These are phyloP conservation scores for Hymenoscyphus albidus DNA, from an alignment of 2,329 filamentous ascomycete species.

Conservation along the genomic window DNA sequence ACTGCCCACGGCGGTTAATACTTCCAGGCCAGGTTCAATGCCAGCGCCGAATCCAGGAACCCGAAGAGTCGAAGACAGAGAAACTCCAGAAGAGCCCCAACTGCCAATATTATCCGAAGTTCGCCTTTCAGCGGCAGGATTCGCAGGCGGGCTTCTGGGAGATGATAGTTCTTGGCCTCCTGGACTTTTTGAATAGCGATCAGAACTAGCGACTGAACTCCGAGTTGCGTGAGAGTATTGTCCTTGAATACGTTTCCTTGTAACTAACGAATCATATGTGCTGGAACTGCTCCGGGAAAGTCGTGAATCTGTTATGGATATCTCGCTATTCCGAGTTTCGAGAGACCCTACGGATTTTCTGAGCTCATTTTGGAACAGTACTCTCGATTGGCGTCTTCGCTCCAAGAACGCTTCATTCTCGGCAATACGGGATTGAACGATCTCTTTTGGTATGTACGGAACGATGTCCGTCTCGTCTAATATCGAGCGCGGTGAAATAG, in stretches of 20 bases:
- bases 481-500: neutral
- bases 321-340: conserved; percentile 10
- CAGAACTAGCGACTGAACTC: conserved; percentile 26
- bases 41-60: conserved; percentile 25
- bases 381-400: conserved; percentile 25
- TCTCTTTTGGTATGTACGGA: conserved; percentile 27
- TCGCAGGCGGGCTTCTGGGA: conserved; percentile 2
- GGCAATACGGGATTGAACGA: conserved; percentile 23
- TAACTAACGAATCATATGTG: conserved; percentile 26
- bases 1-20: conserved; percentile 21
- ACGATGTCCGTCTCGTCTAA: conserved; percentile 2
- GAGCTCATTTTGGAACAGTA: conserved; percentile 28
- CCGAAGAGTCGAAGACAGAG: conserved; percentile 20
- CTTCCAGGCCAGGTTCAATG: conserved; percentile 28
- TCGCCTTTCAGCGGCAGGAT: neutral
- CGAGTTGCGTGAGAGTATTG: conserved; percentile 24
- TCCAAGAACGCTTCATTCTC: conserved; percentile 32
- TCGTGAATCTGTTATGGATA: conserved; percentile 21
- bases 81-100: conserved; percentile 9
- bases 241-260: conserved; percentile 28
- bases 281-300: conserved; percentile 25
- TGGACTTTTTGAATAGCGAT: conserved; percentile 14
- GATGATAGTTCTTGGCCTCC: conserved; percentile 15
- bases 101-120: conserved; percentile 13
- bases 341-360: conserved; percentile 17